Base-by-base conservation (phyloP, 2,329 filamentous ascomycete species). In the Ceratocystis smalleyi region DNA sequence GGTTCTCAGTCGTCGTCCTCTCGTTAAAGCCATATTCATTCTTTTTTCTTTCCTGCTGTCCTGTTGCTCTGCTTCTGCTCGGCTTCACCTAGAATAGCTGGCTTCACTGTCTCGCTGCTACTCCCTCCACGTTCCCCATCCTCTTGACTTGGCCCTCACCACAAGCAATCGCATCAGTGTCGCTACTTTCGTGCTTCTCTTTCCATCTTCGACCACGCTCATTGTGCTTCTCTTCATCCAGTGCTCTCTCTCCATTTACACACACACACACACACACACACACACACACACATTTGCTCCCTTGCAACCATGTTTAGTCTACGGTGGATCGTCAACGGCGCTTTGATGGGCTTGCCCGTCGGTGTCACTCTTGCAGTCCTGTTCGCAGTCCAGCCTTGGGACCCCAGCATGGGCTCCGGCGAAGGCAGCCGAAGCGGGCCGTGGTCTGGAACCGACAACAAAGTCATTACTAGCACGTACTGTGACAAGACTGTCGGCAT, bases 351-450 rank as follows among this genome's bases (percentile, higher is more conserved):
- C 68, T 71, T 82, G 66, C 80, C 77, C 47, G 75, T 81, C 65
- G 79, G 75, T 65, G 74, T 75, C 64, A 79, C 78, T 8, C 68
- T 81, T 35, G 79, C 78, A 59, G 72, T 81, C 54, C 71, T 82
- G 27, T 71, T 81, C 43, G 79, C 78, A 8, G 70, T 82, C 43
- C 75, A 81, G 66, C 72, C 73, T n/a, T 71, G 75, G 57, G 75
- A 77, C 49, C 69, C 72, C 40, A 73, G 77, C 7, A 72, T 40
- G 15, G 62, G 70, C 1, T 78, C 78, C 40, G 78, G 79, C 43
- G 72, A 77, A 64, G 66, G 72, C 43, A 76, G 77, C n/a, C 15
- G 15, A 17, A 32, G 5, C 27, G 27, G 24, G 51, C 71, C 80
- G 32, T 80, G 80, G 70, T 17, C 51, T 7, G 51, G 51, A 35